Evolutionary conservation across 176 grass and related monocot genomes (phyloP).

Genomic region (Poa pratensis): DNA sequence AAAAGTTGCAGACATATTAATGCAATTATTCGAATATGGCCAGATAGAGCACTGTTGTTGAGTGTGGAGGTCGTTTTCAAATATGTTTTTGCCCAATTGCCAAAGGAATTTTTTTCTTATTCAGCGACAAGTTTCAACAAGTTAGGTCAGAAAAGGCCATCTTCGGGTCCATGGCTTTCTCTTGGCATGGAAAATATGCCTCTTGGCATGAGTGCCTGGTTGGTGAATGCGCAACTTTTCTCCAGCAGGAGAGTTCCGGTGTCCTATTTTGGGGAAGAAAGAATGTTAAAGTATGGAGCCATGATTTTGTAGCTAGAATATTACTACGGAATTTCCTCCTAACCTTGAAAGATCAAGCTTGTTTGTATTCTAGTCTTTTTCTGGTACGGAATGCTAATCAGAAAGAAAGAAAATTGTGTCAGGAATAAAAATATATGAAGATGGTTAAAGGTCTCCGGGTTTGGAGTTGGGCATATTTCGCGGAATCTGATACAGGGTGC

Average conservation of each 20-base stretch:
- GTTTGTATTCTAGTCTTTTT: constrained; percentile 4
- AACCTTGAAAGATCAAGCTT: neutral
- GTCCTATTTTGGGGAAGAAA: constrained; percentile 42
- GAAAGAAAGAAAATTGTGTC: neutral
- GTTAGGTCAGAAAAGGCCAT: constrained; percentile 41
- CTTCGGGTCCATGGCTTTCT: constrained; percentile 50
- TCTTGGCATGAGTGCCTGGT: constrained; percentile 56
- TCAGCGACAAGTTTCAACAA: constrained; percentile 48
- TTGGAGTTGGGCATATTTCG: neutral
- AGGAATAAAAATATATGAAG: neutral
- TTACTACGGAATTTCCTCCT: neutral
- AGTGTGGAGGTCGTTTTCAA: constrained; percentile 44
- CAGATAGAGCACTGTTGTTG: constrained; percentile 9
- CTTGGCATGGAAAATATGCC: constrained; percentile 55
- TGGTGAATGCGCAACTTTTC: constrained; percentile 46
- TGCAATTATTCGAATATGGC: neutral
- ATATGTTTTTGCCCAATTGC: constrained; percentile 45
- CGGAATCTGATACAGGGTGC: neutral
- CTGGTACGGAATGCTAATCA: neutral
- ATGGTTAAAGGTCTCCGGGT: neutral
- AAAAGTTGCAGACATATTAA: neutral
- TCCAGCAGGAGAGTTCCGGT: constrained; percentile 34
- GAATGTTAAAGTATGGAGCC: neutral
- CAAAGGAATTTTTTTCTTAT: constrained; percentile 23
- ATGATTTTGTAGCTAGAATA: constrained; percentile 26